These are phyloP conservation scores for Chenopodium quinoa DNA, from an alignment of 148 eudicot genomes.

Conservation along the genomic window DNA sequence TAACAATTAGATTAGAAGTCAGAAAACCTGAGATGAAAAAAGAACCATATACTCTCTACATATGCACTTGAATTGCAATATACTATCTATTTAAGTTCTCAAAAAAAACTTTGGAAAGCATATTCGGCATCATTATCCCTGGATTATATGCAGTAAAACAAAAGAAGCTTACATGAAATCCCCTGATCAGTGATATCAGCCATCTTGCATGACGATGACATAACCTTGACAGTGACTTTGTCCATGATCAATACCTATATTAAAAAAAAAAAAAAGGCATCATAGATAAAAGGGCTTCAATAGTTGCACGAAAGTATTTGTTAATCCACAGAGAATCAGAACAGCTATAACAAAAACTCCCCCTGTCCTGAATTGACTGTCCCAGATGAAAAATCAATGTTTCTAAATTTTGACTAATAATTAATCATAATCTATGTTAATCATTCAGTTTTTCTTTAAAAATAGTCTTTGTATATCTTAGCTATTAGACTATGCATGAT, in stretches of 20 bases:
- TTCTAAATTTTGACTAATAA: neutral
- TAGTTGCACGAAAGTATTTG: neutral
- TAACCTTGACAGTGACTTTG: slow-evolving; percentile 90
- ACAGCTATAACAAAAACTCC: neutral
- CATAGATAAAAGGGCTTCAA: slow-evolving; percentile 6
- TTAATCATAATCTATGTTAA: neutral
- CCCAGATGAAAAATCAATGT: neutral
- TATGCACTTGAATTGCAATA: neutral
- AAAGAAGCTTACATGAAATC: slow-evolving; percentile 67
- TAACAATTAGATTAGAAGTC: neutral
- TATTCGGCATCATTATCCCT: neutral
- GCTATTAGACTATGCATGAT: neutral
- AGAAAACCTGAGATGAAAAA: neutral
- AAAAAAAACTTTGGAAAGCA: neutral
- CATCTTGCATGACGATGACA: slow-evolving; percentile 97
- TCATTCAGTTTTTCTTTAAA: neutral
- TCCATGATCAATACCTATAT: slow-evolving; percentile 95
- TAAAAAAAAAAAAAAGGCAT: neutral
- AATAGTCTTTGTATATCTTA: too few relatives aligned
- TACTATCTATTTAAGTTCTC: neutral
- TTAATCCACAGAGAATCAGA: neutral
- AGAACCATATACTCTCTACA: neutral
- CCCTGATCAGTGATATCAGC: slow-evolving; percentile 97
- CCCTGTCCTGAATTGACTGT: neutral
- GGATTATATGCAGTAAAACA: neutral